Percentiles rank a stretch among this genome's conserved stretches.
phyloP scores from a whole-genome alignment of 176 grass and related monocot species.

The Triticum aestivum region IWGSC_CS_RefSeq_v2.1 NC_057794.1:396870277-396870776 shows the following conservation, averaged over 20 bases:
- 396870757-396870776: background rate
- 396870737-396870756: conserved; percentile 1
- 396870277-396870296: background rate
- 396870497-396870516: conserved; percentile 94
- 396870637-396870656: background rate
- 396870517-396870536: conserved; percentile 92
- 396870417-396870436: conserved; percentile 33
- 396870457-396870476: conserved; percentile 97
- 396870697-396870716: background rate
- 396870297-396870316: background rate
- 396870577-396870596: conserved; percentile 47
- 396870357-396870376: conserved; percentile 8
- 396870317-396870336: background rate
- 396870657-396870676: background rate
- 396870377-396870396: background rate
- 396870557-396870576: conserved; percentile 90
- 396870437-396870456: conserved; percentile 97
- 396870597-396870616: conserved; percentile 19
- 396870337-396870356: conserved; percentile 2
- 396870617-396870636: conserved; percentile 23
- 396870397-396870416: conserved; percentile 14
- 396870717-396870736: background rate
- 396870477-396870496: conserved; percentile 83
- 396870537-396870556: conserved; percentile 72
- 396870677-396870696: background rate